Evolutionary conservation across 768 basidiomycete genomes (phyloP).

Genomic region (Agrocybe pediades): DNA sequence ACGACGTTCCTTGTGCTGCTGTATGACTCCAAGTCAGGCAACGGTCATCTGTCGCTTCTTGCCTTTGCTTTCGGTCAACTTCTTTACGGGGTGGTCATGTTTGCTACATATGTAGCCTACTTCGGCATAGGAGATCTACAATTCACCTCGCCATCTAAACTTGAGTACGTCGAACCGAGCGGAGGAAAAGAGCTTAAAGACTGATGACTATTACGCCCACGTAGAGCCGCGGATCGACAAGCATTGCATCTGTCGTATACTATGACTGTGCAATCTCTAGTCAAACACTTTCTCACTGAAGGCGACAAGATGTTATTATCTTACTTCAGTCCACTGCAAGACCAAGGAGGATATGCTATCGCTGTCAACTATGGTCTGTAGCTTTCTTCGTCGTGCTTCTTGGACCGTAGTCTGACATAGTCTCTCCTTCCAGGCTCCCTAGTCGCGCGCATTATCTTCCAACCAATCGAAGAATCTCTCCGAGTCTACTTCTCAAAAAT

Average conservation of each 20-base stretch:
- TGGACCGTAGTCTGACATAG: not conserved
- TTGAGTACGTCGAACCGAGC: constrained; percentile 1
- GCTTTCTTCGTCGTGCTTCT: not conserved
- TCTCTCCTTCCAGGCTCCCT: constrained; percentile 68
- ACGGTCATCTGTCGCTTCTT: constrained; percentile 59
- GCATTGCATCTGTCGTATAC: constrained; percentile 65
- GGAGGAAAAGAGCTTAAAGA: not conserved
- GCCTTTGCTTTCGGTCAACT: constrained; percentile 90
- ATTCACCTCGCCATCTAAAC: constrained; percentile 26
- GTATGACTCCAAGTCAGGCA: constrained; percentile 37
- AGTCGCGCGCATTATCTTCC: constrained; percentile 89
- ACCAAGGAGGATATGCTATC: constrained; percentile 94
- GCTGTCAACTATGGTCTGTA: constrained; percentile 93
- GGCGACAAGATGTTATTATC: constrained; percentile 92
- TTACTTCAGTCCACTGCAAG: constrained; percentile 76
- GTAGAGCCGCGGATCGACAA: constrained; percentile 12
- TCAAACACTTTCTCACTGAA: constrained; percentile 96
- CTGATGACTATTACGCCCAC: not conserved
- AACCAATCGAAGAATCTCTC: constrained; percentile 92
- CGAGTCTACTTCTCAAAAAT: constrained; percentile 86
- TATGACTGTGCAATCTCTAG: constrained; percentile 85
- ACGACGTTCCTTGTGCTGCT: constrained; percentile 70
- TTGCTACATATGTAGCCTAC: constrained; percentile 53
- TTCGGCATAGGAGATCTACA: constrained; percentile 37
- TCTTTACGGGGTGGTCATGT: constrained; percentile 63